Percentiles rank a stretch among this genome's conserved stretches.
These are phyloP conservation scores for Holtermannia corniformis DNA, from an alignment of 768 basidiomycete genomes.

Conservation along the genomic window DNA sequence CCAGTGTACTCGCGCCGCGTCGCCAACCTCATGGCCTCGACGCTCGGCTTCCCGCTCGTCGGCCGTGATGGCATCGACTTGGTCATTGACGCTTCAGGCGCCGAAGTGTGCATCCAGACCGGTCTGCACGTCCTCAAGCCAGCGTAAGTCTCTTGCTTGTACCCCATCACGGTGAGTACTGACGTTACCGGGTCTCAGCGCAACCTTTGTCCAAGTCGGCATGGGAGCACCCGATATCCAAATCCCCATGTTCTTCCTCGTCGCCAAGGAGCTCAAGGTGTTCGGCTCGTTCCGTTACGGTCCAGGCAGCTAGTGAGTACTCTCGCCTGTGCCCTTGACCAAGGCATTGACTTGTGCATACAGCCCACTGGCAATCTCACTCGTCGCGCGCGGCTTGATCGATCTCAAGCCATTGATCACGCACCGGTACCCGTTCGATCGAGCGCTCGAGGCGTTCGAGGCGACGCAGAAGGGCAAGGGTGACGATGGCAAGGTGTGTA, in stretches of 20 bases:
- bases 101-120: conserved; percentile 84
- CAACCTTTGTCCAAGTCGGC: conserved; percentile 57
- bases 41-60: conserved; percentile 60
- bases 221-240: conserved; percentile 71
- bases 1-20: conserved; percentile 64
- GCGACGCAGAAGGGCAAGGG: conserved; percentile 72
- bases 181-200: conserved; percentile 12
- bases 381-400: conserved; percentile 71
- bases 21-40: conserved; percentile 55
- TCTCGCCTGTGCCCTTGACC: not conserved
- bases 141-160: conserved; percentile 42
- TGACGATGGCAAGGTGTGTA: conserved; percentile 57
- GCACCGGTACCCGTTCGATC: conserved; percentile 69
- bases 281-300: conserved; percentile 76
- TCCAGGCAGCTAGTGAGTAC: conserved; percentile 32
- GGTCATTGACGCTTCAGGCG: conserved; percentile 84
- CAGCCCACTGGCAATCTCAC: conserved; percentile 73
- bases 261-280: conserved; percentile 67
- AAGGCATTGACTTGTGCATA: conserved; percentile 26
- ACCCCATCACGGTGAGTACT: too few relatives aligned
- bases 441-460: conserved; percentile 71
- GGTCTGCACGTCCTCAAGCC: conserved; percentile 63
- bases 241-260: conserved; percentile 60
- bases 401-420: conserved; percentile 82
- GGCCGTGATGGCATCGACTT: conserved; percentile 68